A percentile compares a stretch with the other conserved stretches of the same genome.
Conservation (phyloP, 1,284 basidiomycete genomes). For the Phaffia rhodozyma region DNA sequence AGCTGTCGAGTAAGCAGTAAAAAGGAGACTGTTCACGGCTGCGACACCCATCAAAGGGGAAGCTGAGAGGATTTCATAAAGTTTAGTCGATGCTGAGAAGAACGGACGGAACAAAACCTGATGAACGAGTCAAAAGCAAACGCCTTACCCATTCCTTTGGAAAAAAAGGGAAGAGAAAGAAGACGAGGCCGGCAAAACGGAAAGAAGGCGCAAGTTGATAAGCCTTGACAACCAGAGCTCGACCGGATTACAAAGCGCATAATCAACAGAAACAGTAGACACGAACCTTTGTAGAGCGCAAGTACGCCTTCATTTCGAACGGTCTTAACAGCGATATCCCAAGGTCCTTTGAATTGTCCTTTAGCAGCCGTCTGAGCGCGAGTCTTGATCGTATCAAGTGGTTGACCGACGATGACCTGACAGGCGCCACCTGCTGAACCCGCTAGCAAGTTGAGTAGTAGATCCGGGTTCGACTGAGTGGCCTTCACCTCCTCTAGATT, state of each 20-base stretch:
- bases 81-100: neutral
- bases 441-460: slow-evolving; percentile 34
- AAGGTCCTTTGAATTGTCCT: slow-evolving; percentile 66
- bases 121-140: neutral
- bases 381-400: slow-evolving; percentile 30
- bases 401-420: slow-evolving; percentile 69
- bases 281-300: slow-evolving; percentile 76
- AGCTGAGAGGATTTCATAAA: slow-evolving; percentile 35
- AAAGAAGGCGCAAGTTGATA: slow-evolving; percentile 19
- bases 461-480: slow-evolving; percentile 14
- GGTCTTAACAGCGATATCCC: slow-evolving; percentile 74
- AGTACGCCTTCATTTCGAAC: slow-evolving; percentile 75
- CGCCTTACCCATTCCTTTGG: neutral
- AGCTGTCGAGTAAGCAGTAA: slow-evolving; percentile 73
- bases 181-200: neutral
- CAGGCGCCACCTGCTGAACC: slow-evolving; percentile 37
- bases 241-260: neutral
- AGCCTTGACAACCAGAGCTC: neutral
- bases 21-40: slow-evolving; percentile 89
- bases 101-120: neutral
- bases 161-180: neutral
- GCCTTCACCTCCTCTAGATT: no score
- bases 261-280: neutral
- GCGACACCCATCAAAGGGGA: slow-evolving; percentile 89
- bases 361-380: slow-evolving; percentile 39